A percentile compares a stretch with the other conserved stretches of the same genome.
Conservation (phyloP, 352 stramenopile genomes). For the Phytophthora pseudosyringae region DNA sequence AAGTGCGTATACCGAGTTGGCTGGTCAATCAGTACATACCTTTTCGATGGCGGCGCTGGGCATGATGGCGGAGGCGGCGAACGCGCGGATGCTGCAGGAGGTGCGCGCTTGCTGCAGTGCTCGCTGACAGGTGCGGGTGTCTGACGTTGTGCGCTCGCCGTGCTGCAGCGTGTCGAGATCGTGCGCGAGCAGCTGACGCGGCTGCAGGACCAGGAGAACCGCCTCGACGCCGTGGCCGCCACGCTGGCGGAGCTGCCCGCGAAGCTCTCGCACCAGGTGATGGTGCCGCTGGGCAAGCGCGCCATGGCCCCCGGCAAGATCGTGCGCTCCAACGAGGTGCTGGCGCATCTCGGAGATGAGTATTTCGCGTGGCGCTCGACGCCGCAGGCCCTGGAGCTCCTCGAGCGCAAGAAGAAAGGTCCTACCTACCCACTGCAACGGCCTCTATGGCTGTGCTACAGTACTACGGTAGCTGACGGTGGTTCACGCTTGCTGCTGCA, state of each 20-base stretch:
- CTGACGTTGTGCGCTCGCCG: neutral
- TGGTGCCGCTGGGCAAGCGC: constrained; percentile 86
- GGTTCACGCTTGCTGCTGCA: constrained; percentile 20
- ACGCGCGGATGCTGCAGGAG: constrained; percentile 70
- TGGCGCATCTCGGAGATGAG: constrained; percentile 81
- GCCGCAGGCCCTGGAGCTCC: constrained; percentile 59
- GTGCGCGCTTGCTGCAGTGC: constrained; percentile 20
- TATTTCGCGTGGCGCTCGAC: constrained; percentile 85
- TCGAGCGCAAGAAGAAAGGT: constrained; percentile 86
- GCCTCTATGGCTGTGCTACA: neutral
- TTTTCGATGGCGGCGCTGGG: constrained; percentile 33
- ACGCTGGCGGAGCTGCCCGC: constrained; percentile 75
- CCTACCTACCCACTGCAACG: neutral
- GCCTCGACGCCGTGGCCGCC: constrained; percentile 57
- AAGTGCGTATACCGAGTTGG: neutral
- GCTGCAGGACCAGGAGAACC: constrained; percentile 62
- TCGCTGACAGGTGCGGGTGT: neutral
- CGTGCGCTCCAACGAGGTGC: constrained; percentile 84
- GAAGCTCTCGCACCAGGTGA: constrained; percentile 81
- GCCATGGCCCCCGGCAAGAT: constrained; percentile 87
- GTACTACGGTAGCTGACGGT: neutral
- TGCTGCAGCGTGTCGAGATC: constrained; percentile 58
- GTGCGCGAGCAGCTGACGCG: constrained; percentile 55
- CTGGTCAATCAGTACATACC: constrained; percentile 7
- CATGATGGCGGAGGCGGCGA: constrained; percentile 49